A percentile compares a stretch with the other conserved stretches of the same genome.
Evolutionary conservation across 305 asterid species (phyloP).

Genomic region (Ajuga reptans): DNA sequence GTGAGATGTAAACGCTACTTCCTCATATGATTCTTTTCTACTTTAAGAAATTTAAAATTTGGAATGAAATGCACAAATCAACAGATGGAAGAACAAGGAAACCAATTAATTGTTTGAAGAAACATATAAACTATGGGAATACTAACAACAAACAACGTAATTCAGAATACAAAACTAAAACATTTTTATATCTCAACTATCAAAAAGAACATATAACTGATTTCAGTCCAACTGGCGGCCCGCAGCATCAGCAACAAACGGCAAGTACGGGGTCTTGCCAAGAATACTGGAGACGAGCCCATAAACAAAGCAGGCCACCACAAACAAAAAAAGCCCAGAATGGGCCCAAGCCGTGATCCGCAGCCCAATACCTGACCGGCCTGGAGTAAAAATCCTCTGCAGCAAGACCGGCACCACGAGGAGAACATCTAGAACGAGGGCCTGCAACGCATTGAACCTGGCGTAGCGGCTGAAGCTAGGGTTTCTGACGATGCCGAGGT

Average conservation of each 20-base stretch:
- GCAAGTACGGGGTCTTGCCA: slow-evolving; percentile 81
- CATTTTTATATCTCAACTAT: background rate
- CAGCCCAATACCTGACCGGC: slow-evolving; percentile 54
- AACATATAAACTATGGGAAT: background rate
- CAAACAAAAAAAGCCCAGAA: slow-evolving; percentile 53
- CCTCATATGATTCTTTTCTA: too few relatives aligned
- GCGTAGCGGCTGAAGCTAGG: slow-evolving; percentile 55
- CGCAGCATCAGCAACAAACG: slow-evolving; percentile 79
- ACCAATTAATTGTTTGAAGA: too few relatives aligned
- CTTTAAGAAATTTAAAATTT: too few relatives aligned
- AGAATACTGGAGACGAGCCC: slow-evolving; percentile 56
- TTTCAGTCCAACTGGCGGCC: slow-evolving; percentile 43
- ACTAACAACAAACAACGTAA: background rate
- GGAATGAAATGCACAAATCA: too few relatives aligned
- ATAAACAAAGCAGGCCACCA: slow-evolving; percentile 60
- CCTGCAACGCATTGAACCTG: slow-evolving; percentile 83
- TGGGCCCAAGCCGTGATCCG: slow-evolving; percentile 53
- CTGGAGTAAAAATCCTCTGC: slow-evolving; percentile 67
- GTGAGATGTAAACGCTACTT: too few relatives aligned
- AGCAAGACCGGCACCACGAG: slow-evolving; percentile 67
- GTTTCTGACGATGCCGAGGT: slow-evolving; percentile 65
- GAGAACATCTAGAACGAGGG: slow-evolving; percentile 72
- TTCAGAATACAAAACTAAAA: background rate
- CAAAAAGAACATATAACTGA: background rate
- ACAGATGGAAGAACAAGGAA: too few relatives aligned